Evolutionary conservation across 345 rosid genomes (phyloP), one percentile per base, ranked within the genome.

Genomic region (Corchorus olitorius): DNA sequence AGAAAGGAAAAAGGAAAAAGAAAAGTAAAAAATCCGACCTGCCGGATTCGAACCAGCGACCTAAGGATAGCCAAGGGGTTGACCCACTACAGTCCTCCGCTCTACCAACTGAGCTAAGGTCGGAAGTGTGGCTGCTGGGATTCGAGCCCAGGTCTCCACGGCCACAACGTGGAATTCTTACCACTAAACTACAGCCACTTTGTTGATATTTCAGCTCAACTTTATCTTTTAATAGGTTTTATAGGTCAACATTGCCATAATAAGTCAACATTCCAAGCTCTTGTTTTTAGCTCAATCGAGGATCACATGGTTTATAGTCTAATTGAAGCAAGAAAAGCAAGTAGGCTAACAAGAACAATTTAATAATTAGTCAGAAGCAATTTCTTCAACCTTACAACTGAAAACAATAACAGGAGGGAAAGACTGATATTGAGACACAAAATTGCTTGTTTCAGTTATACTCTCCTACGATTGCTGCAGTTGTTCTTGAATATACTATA

Each of bases 81-180:
- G 1, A 15, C 15, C 70, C 70, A 87, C 97, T 94, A 92, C 97
- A 90, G 98, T 92, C 93, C 94, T 91, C 96, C 93, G 96, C 98
- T 90, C 94, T 92, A 65, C 96, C 98, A 94, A 87, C 94, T 90
- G 96, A 92, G 97, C 98, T 86, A 94, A 92, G 91, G 92, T 87
- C 93, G 90, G 94, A 12, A 19, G 17, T 43, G 53, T 8, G 11
- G 63, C 63, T 59, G 27, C 91, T 93, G 89, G 93, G 94, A 91
- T 88, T 93, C 94, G 91, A 91, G 93, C 98, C 93, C 88, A 88
- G 92, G 92, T 90, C 95, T 87, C 90, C 87, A 94, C 90, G 92
- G 93, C 92, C 93, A 91, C 93, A 90, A 91, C 92, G 87, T 88
- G 88, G 88, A 86, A 90, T 90, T 91, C 64, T 45, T 45, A 45